A percentile compares a stretch with the other conserved stretches of the same genome.
Evolutionary conservation across 306 rosid species (phyloP).

Genomic region (Rosa persica): DNA sequence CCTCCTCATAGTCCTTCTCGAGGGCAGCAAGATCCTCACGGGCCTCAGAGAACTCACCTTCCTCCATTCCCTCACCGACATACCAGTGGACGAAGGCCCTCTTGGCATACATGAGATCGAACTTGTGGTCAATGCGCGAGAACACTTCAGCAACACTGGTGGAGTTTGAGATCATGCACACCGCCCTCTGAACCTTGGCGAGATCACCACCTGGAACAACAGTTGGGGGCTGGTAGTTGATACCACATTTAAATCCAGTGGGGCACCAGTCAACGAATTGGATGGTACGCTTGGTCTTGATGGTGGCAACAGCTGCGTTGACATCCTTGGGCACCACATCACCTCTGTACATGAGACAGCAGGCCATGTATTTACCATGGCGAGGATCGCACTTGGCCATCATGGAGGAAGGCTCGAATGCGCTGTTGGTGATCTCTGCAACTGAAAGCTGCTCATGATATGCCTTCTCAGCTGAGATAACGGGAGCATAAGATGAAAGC

Average conservation of each 20-base stretch:
- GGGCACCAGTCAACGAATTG: constrained; percentile 91
- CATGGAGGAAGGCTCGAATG: constrained; percentile 86
- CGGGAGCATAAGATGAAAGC: constrained; percentile 85
- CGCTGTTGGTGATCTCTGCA: constrained; percentile 75
- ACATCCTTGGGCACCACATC: constrained; percentile 88
- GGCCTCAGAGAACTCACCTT: constrained; percentile 85
- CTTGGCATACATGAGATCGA: constrained; percentile 82
- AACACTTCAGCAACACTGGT: constrained; percentile 83
- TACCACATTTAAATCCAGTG: constrained; percentile 86
- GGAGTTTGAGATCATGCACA: constrained; percentile 85
- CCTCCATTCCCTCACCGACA: constrained; percentile 92
- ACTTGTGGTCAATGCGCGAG: constrained; percentile 78
- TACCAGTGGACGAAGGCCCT: constrained; percentile 88
- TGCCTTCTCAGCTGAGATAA: constrained; percentile 82
- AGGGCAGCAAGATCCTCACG: constrained; percentile 83
- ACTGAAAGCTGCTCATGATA: constrained; percentile 81
- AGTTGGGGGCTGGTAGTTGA: constrained; percentile 85
- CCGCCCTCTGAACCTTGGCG: constrained; percentile 81
- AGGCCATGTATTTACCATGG: constrained; percentile 86
- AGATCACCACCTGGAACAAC: constrained; percentile 83
- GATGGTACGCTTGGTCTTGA: constrained; percentile 81
- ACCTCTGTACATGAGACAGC: constrained; percentile 82
- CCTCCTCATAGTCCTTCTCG: constrained; percentile 82
- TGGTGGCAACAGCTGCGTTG: constrained; percentile 79
- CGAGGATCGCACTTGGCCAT: constrained; percentile 88